phyloP scores from a whole-genome alignment of 768 basidiomycete genomes.

The Tephrocybe sp. region DNA sequence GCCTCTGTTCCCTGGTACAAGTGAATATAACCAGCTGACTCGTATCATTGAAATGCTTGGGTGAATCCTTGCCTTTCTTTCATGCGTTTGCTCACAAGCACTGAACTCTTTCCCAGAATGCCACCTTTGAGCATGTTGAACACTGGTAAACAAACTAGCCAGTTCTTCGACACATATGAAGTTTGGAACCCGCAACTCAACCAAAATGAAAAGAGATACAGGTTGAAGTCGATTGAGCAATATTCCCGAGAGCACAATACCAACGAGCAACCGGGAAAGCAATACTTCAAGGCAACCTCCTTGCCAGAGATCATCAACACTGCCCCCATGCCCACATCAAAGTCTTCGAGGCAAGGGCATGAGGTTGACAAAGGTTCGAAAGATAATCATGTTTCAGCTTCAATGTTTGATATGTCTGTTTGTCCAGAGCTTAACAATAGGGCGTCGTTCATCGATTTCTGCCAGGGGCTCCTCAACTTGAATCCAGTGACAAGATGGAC shows the following conservation, averaged over 20 bases:
- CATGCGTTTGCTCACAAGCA: background rate
- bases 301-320: slow-evolving; percentile 95
- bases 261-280: slow-evolving; percentile 97
- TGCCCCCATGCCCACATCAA: slow-evolving; percentile 87
- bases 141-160: slow-evolving; percentile 89
- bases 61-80: slow-evolving; percentile 45
- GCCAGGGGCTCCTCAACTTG: slow-evolving; percentile 88
- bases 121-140: slow-evolving; percentile 94
- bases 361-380: slow-evolving; percentile 87
- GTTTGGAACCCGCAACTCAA: slow-evolving; percentile 62
- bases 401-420: slow-evolving; percentile 1
- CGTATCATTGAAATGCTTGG: slow-evolving; percentile 98
- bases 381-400: slow-evolving; percentile 6
- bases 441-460: slow-evolving; percentile 96
- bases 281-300: slow-evolving; percentile 94
- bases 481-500: slow-evolving; percentile 97
- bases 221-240: slow-evolving; percentile 89
- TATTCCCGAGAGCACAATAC: slow-evolving; percentile 94
- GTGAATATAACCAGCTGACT: slow-evolving; percentile 98
- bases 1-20: slow-evolving; percentile 96
- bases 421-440: slow-evolving; percentile 88
- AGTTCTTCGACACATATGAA: slow-evolving; percentile 85
- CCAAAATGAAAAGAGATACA: slow-evolving; percentile 78
- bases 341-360: slow-evolving; percentile 68
- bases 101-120: slow-evolving; percentile 45